Base-by-base conservation (phyloP, 176 grass and related monocot genomes). In the Musa acuminata region DNA sequence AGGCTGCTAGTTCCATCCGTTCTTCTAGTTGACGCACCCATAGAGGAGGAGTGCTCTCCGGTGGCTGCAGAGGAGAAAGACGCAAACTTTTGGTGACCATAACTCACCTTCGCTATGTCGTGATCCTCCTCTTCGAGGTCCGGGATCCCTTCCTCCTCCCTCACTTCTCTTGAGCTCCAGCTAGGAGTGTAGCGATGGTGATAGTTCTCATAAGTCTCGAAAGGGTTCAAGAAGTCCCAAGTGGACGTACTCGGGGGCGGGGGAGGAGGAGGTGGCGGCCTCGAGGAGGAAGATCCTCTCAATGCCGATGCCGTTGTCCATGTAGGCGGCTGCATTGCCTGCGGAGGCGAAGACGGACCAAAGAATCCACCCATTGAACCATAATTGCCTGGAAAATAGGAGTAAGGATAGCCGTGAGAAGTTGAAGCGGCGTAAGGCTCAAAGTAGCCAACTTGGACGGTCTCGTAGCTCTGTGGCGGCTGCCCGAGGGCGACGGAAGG, bases 131-230 rank as follows among this genome's bases (percentile, higher is more conserved):
- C 88, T 71, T 99, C 95, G 4, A 98, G 87, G 13, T 98, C 95
- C 8, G 95, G 95, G 66, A 98, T 93, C 10, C 90, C 95, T 83
- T 98, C 90, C 87, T 93, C 90, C 55, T 91, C 95, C 81, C 95
- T 81, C 86, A 87, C 95, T 80, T 91, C 95, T 25, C 63, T 85
- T 10, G 95, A 98, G 82, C 90, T 93, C 21, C 88, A 69, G 82
- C 95, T 98, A 25, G 90, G 88, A 35, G 86, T 87, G 76, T 91
- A 87, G 74, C 55, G 60, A 52, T 50, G 55, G 8, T 79, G 81
- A 80, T 83, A 87, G 35, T 81, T 64, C 26, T 94, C 84, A 70
- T 84, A 89, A 69, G 79, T 78, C 26, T 87, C 84, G 74, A 99
- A 99, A 19, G 89, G 90, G 77, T 99, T 91, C 1, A 99, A 49